Evolutionary conservation across 225 moss, liverwort and hornwort species (phyloP).

Genomic region (Pleurozium schreberi): DNA sequence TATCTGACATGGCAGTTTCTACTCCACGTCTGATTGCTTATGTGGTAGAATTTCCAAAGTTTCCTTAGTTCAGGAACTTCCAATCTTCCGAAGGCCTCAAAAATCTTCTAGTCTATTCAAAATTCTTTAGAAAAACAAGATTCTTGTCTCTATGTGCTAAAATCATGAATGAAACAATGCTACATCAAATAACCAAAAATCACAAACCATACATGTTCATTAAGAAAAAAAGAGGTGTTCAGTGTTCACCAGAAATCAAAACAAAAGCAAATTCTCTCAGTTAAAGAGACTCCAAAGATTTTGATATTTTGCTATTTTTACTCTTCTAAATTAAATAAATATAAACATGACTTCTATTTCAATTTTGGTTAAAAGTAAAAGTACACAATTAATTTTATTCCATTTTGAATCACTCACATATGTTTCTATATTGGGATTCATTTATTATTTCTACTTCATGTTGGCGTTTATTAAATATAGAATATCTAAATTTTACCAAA

Average conservation of each 20-base stretch:
- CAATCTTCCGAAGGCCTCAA: too few relatives aligned
- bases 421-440: not conserved
- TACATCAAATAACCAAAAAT: not conserved
- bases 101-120: too few relatives aligned
- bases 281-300: not conserved
- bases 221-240: not conserved
- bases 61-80: too few relatives aligned
- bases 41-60: too few relatives aligned
- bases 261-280: rapidly evolving
- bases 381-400: not conserved
- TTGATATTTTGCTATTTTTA: not conserved
- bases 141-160: not conserved
- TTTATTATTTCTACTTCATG: not conserved
- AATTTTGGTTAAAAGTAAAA: not conserved
- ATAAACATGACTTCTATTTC: not conserved
- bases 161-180: too few relatives aligned
- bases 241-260: not conserved
- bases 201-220: too few relatives aligned
- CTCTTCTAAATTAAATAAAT: not conserved
- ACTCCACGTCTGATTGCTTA: too few relatives aligned
- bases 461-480: not conserved
- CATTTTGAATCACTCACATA: not conserved
- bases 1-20: too few relatives aligned
- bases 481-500: not conserved
- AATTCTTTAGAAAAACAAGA: not conserved